Evolutionary conservation across 306 rosid species (phyloP).

Genomic region (Castanea sativa): DNA sequence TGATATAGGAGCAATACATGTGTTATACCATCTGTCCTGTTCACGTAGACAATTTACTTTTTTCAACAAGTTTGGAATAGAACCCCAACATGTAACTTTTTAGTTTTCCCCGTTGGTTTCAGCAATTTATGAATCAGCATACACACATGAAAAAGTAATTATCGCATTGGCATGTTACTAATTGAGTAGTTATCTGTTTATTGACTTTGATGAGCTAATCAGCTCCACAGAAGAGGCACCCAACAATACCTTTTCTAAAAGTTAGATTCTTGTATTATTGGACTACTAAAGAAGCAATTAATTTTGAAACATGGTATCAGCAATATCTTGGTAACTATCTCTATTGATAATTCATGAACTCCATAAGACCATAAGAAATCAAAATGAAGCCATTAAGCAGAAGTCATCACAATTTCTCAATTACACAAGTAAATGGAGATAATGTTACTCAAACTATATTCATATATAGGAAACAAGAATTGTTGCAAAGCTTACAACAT

Average conservation of each 20-base stretch:
- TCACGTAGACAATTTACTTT: neutral
- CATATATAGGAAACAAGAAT: slow-evolving; percentile 25
- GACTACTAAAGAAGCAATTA: neutral
- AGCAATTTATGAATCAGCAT: no score
- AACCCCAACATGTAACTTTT: no score
- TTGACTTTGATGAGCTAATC: no score
- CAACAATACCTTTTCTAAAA: neutral
- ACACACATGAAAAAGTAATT: no score
- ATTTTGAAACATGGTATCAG: no score
- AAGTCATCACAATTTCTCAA: neutral
- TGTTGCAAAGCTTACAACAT: slow-evolving; percentile 75
- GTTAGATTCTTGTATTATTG: neutral
- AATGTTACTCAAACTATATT: slow-evolving; percentile 42
- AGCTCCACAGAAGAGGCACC: neutral
- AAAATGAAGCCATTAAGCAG: neutral
- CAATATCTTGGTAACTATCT: no score
- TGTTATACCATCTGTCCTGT: neutral
- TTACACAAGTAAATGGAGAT: neutral
- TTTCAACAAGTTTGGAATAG: neutral
- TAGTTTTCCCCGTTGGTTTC: no score
- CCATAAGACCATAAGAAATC: neutral
- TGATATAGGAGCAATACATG: no score
- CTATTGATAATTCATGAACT: neutral
- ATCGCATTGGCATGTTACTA: no score
- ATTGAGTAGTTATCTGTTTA: no score